These are phyloP conservation scores for Kokia cookei DNA, from an alignment of 441 rosid genomes.

Conservation along the genomic window DNA sequence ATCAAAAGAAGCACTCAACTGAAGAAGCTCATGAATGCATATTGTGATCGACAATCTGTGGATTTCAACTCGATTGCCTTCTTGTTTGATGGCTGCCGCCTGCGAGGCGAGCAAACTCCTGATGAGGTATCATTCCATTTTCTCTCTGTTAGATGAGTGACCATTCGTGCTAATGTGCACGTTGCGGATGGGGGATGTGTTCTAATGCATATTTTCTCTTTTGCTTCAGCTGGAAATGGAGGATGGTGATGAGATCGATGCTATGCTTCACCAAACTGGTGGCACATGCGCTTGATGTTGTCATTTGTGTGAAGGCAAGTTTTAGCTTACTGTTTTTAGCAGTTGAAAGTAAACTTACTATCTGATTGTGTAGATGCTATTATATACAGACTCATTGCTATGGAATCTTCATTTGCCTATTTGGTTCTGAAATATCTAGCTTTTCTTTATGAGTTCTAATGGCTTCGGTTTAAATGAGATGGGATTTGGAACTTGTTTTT, in stretches of 20 bases:
- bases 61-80: constrained; percentile 61
- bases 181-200: background rate
- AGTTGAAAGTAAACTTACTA: background rate
- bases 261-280: constrained; percentile 64
- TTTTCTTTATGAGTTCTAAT: too few relatives aligned
- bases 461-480: too few relatives aligned
- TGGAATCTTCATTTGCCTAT: too few relatives aligned
- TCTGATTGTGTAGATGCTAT: background rate
- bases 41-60: constrained; percentile 64
- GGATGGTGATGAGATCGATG: constrained; percentile 75
- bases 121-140: constrained; percentile 34
- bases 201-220: background rate
- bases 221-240: constrained; percentile 60
- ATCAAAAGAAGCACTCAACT: constrained; percentile 66
- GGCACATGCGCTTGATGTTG: constrained; percentile 12
- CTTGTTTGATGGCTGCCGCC: constrained; percentile 65
- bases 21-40: constrained; percentile 65
- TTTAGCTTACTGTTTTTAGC: background rate
- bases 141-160: background rate
- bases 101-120: constrained; percentile 62
- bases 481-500: too few relatives aligned
- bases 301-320: background rate
- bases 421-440: too few relatives aligned
- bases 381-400: too few relatives aligned
- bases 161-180: background rate